A percentile compares a stretch with the other conserved stretches of the same genome.
phyloP scores from a whole-genome alignment of 768 basidiomycete genomes.

The Rhizopogon roseolus region DNA sequence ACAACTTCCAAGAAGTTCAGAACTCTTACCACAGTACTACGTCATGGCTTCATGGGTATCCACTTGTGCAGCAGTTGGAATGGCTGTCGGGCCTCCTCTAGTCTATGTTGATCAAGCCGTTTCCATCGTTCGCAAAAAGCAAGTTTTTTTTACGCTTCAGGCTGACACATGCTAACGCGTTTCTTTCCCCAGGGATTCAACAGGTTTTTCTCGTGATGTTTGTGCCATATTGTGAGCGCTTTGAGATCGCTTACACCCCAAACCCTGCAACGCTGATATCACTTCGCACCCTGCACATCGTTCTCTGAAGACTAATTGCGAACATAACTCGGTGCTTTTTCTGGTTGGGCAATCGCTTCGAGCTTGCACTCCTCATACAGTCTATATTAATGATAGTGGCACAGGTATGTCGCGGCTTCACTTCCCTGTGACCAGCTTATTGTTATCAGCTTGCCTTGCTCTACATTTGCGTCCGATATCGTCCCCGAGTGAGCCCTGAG shows the following conservation, averaged over 20 bases:
- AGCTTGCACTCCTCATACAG: constrained; percentile 72
- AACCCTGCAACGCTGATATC: constrained; percentile 7
- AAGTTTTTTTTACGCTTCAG: constrained; percentile 13
- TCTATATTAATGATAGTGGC: constrained; percentile 82
- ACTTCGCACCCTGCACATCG: constrained; percentile 3
- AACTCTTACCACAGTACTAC: constrained; percentile 7
- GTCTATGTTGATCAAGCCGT: constrained; percentile 81
- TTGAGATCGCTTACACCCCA: background rate
- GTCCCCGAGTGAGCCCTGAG: constrained; percentile 57
- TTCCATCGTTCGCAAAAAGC: constrained; percentile 80
- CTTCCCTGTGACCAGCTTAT: constrained; percentile 10
- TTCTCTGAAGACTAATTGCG: constrained; percentile 54
- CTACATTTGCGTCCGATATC: constrained; percentile 77
- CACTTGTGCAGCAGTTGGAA: constrained; percentile 63
- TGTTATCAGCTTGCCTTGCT: constrained; percentile 60
- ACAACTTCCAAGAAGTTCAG: too few relatives aligned
- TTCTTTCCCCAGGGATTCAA: constrained; percentile 55
- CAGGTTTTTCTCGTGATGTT: constrained; percentile 83
- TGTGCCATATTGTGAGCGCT: constrained; percentile 70
- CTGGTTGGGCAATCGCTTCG: constrained; percentile 81
- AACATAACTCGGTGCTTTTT: constrained; percentile 90
- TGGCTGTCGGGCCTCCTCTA: constrained; percentile 82
- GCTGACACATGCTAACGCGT: constrained; percentile 1
- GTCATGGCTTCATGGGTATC: constrained; percentile 59
- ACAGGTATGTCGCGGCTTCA: constrained; percentile 45